Evolutionary conservation across 768 basidiomycete genomes (phyloP).

Genomic region (Austroboletus eburneus): DNA sequence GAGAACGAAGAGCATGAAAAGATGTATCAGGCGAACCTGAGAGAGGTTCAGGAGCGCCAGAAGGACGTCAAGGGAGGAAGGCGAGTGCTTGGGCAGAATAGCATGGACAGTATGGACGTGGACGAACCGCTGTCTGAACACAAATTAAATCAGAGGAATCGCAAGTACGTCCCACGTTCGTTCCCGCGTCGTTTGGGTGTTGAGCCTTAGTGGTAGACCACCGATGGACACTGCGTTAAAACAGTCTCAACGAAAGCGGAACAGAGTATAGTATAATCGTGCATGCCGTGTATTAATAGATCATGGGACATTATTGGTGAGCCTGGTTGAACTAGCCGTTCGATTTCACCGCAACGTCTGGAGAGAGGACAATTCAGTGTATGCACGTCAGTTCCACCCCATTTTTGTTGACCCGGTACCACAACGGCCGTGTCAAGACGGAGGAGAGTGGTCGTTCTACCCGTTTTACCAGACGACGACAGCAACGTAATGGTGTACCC

Average conservation of each 20-base stretch:
- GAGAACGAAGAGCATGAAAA: conserved; percentile 55
- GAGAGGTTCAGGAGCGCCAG: conserved; percentile 60
- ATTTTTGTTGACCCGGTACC: too few relatives aligned
- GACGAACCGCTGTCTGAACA: conserved; percentile 54
- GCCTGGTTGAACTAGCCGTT: too few relatives aligned
- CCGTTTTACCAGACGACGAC: too few relatives aligned
- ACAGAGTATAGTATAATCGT: conserved; percentile 39
- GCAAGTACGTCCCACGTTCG: conserved; percentile 63
- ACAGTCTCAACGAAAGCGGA: conserved; percentile 55
- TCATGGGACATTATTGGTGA: too few relatives aligned
- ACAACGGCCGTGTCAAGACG: too few relatives aligned
- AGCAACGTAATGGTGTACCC: too few relatives aligned
- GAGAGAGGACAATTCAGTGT: too few relatives aligned
- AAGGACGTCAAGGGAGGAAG: conserved; percentile 51
- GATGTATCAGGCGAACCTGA: conserved; percentile 47
- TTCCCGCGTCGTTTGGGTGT: too few relatives aligned
- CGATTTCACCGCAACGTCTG: too few relatives aligned
- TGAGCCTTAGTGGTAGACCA: too few relatives aligned
- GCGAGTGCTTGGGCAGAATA: conserved; percentile 15
- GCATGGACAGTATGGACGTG: conserved; percentile 55
- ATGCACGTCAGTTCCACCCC: too few relatives aligned
- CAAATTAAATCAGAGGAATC: conserved; percentile 47
- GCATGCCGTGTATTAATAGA: conserved; percentile 4
- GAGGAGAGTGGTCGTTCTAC: too few relatives aligned
- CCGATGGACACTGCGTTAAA: conserved; percentile 39